Conservation (phyloP, 495 filamentous ascomycete genomes). For the Echria macrotheca region DNA sequence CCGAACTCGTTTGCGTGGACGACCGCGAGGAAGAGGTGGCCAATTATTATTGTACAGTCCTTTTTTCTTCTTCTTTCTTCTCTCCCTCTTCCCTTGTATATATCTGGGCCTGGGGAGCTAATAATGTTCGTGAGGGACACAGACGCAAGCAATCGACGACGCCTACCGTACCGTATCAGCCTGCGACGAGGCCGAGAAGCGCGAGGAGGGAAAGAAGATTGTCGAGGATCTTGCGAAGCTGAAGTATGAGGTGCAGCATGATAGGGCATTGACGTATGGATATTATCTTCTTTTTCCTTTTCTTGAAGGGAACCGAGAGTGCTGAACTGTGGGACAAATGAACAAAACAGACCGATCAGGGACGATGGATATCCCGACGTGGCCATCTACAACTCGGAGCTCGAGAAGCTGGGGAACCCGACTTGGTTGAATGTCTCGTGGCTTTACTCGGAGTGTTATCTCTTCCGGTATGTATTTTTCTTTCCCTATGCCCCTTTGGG, state of each 20-base stretch:
- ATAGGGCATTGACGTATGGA: slow-evolving; percentile 74
- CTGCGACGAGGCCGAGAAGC: slow-evolving; percentile 56
- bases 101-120: too few relatives aligned
- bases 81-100: too few relatives aligned
- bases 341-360: slow-evolving; percentile 64
- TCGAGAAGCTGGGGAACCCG: slow-evolving; percentile 66
- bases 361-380: slow-evolving; percentile 81
- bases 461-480: slow-evolving; percentile 75
- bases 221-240: slow-evolving; percentile 72
- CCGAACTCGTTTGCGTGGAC: slow-evolving; percentile 78
- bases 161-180: slow-evolving; percentile 68
- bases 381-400: slow-evolving; percentile 75
- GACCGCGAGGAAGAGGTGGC: slow-evolving; percentile 84
- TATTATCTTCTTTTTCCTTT: not conserved
- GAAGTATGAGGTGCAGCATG: slow-evolving; percentile 95
- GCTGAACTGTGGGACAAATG: slow-evolving; percentile 13
- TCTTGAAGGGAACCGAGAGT: not conserved
- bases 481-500: too few relatives aligned
- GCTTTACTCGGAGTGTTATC: slow-evolving; percentile 91
- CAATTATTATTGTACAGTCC: slow-evolving; percentile 74
- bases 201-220: slow-evolving; percentile 78
- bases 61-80: not conserved
- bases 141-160: slow-evolving; percentile 96
- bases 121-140: too few relatives aligned
- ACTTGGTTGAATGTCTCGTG: slow-evolving; percentile 81